Conservation (phyloP, 805 yeast species). For the Starmerella sirachaensis region DNA sequence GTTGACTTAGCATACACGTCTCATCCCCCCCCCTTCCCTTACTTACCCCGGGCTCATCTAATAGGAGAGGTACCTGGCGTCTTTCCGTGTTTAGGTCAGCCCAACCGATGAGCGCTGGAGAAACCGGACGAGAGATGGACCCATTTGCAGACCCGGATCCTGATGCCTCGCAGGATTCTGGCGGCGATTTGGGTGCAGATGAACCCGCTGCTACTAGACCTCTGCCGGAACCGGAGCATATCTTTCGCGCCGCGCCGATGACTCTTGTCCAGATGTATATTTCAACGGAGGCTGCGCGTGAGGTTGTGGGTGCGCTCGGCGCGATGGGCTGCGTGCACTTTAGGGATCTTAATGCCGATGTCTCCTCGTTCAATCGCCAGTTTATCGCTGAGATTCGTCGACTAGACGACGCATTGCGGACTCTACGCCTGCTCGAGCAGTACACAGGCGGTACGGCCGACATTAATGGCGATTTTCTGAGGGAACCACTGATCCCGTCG, state of each 20-base stretch:
- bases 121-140: too few species aligned
- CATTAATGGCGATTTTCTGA: conserved; percentile 3
- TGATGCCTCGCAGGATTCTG: too few species aligned
- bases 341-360: conserved; percentile 69
- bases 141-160: too few species aligned
- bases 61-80: too few species aligned
- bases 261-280: conserved; percentile 81
- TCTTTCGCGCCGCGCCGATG: conserved; percentile 85
- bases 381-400: conserved; percentile 78
- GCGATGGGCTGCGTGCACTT: conserved; percentile 75
- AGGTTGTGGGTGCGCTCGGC: conserved; percentile 71
- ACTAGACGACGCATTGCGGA: conserved; percentile 57
- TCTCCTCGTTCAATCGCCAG: conserved; percentile 73
- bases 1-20: too few species aligned
- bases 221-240: conserved; percentile 14
- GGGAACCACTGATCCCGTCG: conserved; percentile 27
- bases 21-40: too few species aligned
- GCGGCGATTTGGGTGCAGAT: conserved; percentile 1
- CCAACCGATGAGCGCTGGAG: too few species aligned
- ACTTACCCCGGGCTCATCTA: too few species aligned
- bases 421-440: conserved; percentile 13
- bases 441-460: neutral
- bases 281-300: conserved; percentile 79
- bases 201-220: neutral
- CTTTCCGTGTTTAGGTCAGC: too few species aligned